Base-by-base conservation (phyloP, 441 rosid genomes). In the Viola pubescens region DNA sequence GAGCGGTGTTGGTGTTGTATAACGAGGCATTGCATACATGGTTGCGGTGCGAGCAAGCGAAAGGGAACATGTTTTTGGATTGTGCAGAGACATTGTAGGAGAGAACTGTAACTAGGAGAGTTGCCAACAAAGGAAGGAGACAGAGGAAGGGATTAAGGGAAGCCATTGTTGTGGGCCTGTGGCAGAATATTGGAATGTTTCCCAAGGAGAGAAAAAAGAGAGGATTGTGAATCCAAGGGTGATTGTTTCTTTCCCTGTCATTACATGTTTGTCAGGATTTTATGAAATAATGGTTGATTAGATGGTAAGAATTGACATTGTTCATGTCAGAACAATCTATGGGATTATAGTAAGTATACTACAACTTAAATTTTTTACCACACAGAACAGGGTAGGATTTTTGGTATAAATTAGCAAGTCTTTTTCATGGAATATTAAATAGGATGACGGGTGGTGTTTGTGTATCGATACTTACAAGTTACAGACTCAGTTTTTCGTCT, bases 21-120 rank as follows among this genome's bases (percentile, higher is more conserved):
- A 85, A 67, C 3, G 63, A 73, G 51, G 88, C 82, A 38, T 66
- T 67, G 39, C 88, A 82, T 9, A 55, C 43, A 5, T 14, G 52
- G 52, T 68, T 37, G 45, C 34, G 38, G 7, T 51, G 3, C 12
- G 62, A 49, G 75, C 88, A 81, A 56, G 45, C 9, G n/a, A 80
- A 63, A 63, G 78, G 63, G 62, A 59, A 41, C 72, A 71, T 56
- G 8, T 44, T 63, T 5, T 34, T 41, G 26, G 66, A 37, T 9
- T 53, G 37, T 14, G 7, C 40, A 10, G 48, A 51, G 42, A 1
- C 47, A 10, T 37, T 62, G 2, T 69, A 48, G 45, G 48, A 56
- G 5, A 61, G 57, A 61, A 61, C 60, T 60, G 4, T 7, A 8
- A 60, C 56, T 7, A 72, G 52, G 14, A 64, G 58, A 52, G 51